Evolutionary conservation across 257 asterid genomes (phyloP).

Genomic region (Linderniella brevidens): DNA sequence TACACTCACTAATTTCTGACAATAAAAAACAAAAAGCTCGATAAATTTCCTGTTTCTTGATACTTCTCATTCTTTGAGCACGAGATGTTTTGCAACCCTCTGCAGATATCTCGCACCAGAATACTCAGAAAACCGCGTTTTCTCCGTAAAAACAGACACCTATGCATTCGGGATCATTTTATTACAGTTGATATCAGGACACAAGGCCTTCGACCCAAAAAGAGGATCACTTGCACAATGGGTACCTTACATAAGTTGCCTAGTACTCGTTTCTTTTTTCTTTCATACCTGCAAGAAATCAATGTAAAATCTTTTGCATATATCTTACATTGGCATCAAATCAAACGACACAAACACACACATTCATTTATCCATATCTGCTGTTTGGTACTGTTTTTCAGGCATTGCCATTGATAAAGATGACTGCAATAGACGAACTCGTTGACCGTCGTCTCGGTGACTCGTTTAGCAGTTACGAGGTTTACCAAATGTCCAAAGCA

Average conservation of each 20-base stretch:
- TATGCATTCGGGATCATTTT: slow-evolving; percentile 50
- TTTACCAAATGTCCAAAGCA: slow-evolving; percentile 53
- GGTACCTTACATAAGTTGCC: slow-evolving; percentile 21
- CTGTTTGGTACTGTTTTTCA: slow-evolving; percentile 12
- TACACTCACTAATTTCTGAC: too few species aligned
- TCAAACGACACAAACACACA: too few species aligned
- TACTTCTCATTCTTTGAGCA: slow-evolving; percentile 1
- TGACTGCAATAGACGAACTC: slow-evolving; percentile 38
- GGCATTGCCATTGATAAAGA: slow-evolving; percentile 47
- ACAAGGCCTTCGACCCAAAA: slow-evolving; percentile 19
- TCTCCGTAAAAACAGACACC: slow-evolving; percentile 39
- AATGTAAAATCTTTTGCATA: too few species aligned
- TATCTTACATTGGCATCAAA: too few species aligned
- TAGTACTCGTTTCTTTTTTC: too few species aligned
- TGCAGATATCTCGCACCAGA: slow-evolving; percentile 72
- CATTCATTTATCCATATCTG: too few species aligned
- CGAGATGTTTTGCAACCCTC: not conserved
- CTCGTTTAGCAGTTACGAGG: slow-evolving; percentile 35
- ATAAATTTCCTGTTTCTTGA: too few species aligned
- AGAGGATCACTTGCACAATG: slow-evolving; percentile 43
- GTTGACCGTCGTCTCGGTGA: slow-evolving; percentile 48
- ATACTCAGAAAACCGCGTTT: slow-evolving; percentile 34
- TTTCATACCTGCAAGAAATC: too few species aligned
- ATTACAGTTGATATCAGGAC: slow-evolving; percentile 58
- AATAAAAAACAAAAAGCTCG: too few species aligned